phyloP scores from a whole-genome alignment of 176 grass and related monocot species.

The Hordeum vulgare region MorexV3_pseudomolecules_assembly NC_058523.1:480525003-480525502 shows the following conservation, averaged over 20 bases:
- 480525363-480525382: conserved; percentile 22
- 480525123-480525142: conserved; percentile 50
- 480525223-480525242: not conserved
- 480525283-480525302: not conserved
- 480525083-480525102: conserved; percentile 74
- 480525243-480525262: not conserved
- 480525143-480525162: not conserved
- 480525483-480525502: conserved; percentile 80
- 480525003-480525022: conserved; percentile 91
- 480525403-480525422: conserved; percentile 29
- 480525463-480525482: conserved; percentile 85
- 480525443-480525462: conserved; percentile 72
- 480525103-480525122: conserved; percentile 40
- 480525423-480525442: conserved; percentile 30
- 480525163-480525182: not conserved
- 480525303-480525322: not conserved
- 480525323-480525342: not conserved
- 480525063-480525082: conserved; percentile 47
- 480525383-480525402: conserved; percentile 53
- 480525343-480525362: not conserved
- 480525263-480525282: not conserved
- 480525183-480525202: not conserved
- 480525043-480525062: conserved; percentile 81
- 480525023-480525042: conserved; percentile 95
- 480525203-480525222: not conserved